Percentiles rank a stretch among this genome's conserved stretches.
Evolutionary conservation across 495 filamentous ascomycete species (phyloP).

Genomic region (Penicillium ucsense): DNA sequence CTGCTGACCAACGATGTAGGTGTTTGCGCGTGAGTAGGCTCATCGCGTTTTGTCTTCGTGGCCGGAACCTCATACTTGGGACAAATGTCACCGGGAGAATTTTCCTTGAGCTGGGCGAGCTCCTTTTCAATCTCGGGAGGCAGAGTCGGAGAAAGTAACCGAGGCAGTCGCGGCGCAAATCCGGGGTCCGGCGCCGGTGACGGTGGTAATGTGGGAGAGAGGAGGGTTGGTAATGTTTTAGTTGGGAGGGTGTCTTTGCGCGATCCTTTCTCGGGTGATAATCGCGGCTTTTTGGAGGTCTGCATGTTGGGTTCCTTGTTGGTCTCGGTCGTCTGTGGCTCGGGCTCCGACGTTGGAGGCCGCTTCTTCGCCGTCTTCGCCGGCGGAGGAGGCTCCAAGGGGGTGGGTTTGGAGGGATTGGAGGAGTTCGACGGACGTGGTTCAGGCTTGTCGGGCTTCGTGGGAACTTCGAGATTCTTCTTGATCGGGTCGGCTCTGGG

Average conservation of each 20-base stretch:
- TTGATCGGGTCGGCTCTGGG: constrained; percentile 12
- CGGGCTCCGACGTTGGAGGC: constrained; percentile 16
- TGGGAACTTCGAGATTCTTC: neutral
- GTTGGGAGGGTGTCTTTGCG: constrained; percentile 10
- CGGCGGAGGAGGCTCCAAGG: constrained; percentile 5
- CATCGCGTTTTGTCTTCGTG: constrained; percentile 5
- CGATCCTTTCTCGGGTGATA: constrained; percentile 19
- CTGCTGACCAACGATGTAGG: constrained; percentile 2
- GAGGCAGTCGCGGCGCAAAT: constrained; percentile 5
- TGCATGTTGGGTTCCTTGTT: constrained; percentile 11
- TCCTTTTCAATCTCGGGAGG: constrained; percentile 42
- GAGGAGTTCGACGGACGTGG: neutral
- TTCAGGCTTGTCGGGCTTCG: constrained; percentile 7
- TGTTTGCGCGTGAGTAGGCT: constrained; percentile 1
- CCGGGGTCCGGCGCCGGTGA: neutral
- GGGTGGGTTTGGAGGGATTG: constrained; percentile 4
- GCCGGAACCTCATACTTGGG: constrained; percentile 7
- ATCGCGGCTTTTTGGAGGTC: constrained; percentile 23
- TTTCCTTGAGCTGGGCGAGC: constrained; percentile 25
- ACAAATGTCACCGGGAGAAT: constrained; percentile 8
- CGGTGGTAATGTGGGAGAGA: constrained; percentile 1
- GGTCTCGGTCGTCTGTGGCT: constrained; percentile 7
- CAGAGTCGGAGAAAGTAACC: constrained; percentile 21
- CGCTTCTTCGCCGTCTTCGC: constrained; percentile 26
- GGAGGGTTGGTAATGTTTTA: constrained; percentile 10